Percentiles rank a stretch among this genome's conserved stretches.
phyloP scores from a whole-genome alignment of 164 flowering plant genomes.

The Berberis thunbergii region DNA sequence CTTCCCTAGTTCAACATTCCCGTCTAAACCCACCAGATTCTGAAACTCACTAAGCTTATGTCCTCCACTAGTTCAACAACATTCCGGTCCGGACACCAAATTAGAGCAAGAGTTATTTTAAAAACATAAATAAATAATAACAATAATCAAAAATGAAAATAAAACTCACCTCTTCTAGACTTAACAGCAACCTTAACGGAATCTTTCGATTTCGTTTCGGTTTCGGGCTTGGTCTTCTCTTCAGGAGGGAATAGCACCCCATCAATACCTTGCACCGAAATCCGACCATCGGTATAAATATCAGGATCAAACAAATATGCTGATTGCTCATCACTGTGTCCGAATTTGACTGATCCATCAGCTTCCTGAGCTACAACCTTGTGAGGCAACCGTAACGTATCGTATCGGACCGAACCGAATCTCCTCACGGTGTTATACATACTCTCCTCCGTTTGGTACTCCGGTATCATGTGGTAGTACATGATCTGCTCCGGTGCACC shows the following conservation, averaged over 20 bases:
- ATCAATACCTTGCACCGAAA: conserved; percentile 81
- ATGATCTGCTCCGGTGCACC: conserved; percentile 79
- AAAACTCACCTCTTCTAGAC: conserved; percentile 50
- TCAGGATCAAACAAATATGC: conserved; percentile 79
- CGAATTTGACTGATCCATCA: conserved; percentile 78
- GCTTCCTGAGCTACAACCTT: conserved; percentile 64
- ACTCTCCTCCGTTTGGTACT: conserved; percentile 88
- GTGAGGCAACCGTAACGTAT: conserved; percentile 57
- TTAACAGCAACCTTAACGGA: conserved; percentile 29
- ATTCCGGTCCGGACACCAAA: neutral
- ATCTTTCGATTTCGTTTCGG: conserved; percentile 9
- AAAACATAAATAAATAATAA: neutral
- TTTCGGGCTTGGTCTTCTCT: conserved; percentile 14
- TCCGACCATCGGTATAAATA: conserved; percentile 72
- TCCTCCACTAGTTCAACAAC: neutral
- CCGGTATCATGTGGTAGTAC: conserved; percentile 75
- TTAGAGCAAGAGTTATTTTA: neutral
- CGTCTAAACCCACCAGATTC: too few species aligned
- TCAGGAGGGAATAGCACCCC: conserved; percentile 58
- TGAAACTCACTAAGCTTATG: too few species aligned
- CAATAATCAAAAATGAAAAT: neutral
- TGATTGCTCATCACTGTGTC: conserved; percentile 35
- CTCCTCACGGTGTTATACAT: conserved; percentile 80
- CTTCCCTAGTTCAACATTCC: too few species aligned
- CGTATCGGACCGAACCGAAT: conserved; percentile 61